phyloP scores from a whole-genome alignment of 192 early-diverging fungal species.

The Umbelopsis vinacea region DNA sequence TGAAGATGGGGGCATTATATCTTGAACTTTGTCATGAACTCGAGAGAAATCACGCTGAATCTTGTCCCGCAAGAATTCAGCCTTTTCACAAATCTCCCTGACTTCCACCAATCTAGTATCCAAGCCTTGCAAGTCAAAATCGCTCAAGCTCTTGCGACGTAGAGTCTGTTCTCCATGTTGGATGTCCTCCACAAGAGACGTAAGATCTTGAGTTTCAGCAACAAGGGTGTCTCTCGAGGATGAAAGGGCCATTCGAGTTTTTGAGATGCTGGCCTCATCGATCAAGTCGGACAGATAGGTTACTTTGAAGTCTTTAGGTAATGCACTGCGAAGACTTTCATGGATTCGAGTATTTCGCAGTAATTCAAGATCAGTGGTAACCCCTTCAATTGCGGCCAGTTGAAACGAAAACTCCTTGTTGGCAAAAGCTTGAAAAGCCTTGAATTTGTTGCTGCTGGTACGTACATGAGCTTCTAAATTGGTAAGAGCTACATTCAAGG shows the following conservation, averaged over 20 bases:
- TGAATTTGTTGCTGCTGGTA: conserved; percentile 37
- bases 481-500: conserved; percentile 52
- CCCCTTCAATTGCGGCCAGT: conserved; percentile 28
- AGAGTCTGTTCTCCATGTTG: conserved; percentile 24
- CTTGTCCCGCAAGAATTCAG: conserved; percentile 30
- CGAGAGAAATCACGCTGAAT: conserved; percentile 30
- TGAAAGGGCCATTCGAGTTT: neutral
- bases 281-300: neutral
- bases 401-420: conserved; percentile 49
- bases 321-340: conserved; percentile 34
- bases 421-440: conserved; percentile 45
- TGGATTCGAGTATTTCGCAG: conserved; percentile 53
- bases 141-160: conserved; percentile 18
- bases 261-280: neutral
- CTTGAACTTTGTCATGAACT: conserved; percentile 30
- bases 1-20: conserved; percentile 1
- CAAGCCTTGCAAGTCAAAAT: conserved; percentile 28
- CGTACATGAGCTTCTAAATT: conserved; percentile 54
- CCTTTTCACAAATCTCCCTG: conserved; percentile 12
- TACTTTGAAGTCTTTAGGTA: neutral
- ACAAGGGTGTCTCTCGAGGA: neutral
- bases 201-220: conserved; percentile 27
- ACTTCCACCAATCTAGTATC: conserved; percentile 30
- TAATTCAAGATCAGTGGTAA: conserved; percentile 45
- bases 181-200: conserved; percentile 11